Evolutionary conservation across 768 basidiomycete species (phyloP), one percentile per base, ranked within the genome.

Genomic region (Pleurotus salmoneostramineus): DNA sequence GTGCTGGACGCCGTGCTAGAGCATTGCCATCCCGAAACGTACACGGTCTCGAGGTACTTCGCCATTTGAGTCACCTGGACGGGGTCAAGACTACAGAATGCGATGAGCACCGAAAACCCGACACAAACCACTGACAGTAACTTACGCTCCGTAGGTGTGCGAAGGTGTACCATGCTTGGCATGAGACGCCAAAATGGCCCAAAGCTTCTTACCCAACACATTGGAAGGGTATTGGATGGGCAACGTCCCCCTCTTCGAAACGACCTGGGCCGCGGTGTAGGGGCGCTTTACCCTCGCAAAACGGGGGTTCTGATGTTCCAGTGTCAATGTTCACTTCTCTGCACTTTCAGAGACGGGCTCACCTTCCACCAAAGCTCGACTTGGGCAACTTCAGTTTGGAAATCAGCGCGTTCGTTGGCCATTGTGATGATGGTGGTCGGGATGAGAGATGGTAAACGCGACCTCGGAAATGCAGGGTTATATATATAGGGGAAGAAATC

Each of bases 41-140:
- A 99, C 64, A 99, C 91, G 2, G 96, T 98, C 75, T 98, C 97
- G 64, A 98, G 89, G 72, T 98, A 92, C 70, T 91, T 92, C 27
- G 96, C 95, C 97, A 99, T 99, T 74, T 99, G 97, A 0, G 95
- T 98, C 50, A 98, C 83, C 73, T 99, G 97, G 5, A 99, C 94
- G 0, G 95, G 93, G 71, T 99, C 97, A 62, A 99, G 87, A 17
- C 96, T 98, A 64, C n/a, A 56, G 4, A n/a, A 54, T 55, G 17
- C 40, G 17, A 14, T 42, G 8, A 33, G 17, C 15, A 51, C 27
- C 58, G 31, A 27, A 45, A 10, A 37, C 33, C 44, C 37, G 50
- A 8, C 44, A 14, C n/a, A 31, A n/a, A 44, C 17, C 21, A n/a
- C 2, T 15, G n/a, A 36, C 49, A 1, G 3, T 27, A 27, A 89